phyloP scores from a whole-genome alignment of 2,329 filamentous ascomycete species.

The Penicillium sp. region DNA sequence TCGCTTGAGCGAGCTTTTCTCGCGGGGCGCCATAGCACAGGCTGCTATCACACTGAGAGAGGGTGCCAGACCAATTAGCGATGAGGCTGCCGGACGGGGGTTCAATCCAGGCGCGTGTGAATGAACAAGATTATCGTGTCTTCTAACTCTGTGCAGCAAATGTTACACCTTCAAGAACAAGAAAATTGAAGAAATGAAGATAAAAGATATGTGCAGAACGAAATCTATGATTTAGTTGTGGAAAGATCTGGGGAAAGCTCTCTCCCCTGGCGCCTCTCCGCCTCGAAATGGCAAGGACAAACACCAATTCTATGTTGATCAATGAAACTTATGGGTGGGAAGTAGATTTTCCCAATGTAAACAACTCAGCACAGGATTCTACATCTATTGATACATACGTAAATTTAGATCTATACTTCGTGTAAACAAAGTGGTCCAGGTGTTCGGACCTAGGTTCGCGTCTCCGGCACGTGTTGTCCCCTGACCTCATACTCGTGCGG shows the following conservation, averaged over 20 bases:
- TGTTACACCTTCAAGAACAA: background rate
- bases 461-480: slow-evolving; percentile 19
- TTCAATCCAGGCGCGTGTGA: background rate
- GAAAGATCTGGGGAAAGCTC: background rate
- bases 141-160: background rate
- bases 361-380: background rate
- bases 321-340: background rate
- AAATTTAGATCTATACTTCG: background rate
- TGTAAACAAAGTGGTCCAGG: background rate
- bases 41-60: slow-evolving; percentile 9
- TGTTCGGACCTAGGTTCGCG: slow-evolving; percentile 12
- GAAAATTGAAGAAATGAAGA: background rate
- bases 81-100: slow-evolving; percentile 2
- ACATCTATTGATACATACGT: background rate
- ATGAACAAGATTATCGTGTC: background rate
- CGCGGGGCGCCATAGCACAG: slow-evolving; percentile 49
- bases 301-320: background rate
- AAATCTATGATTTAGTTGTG: background rate
- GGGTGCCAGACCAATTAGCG: slow-evolving; percentile 19
- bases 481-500: slow-evolving; percentile 10
- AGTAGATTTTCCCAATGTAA: background rate
- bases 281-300: background rate
- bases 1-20: slow-evolving; percentile 85
- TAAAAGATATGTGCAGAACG: background rate
- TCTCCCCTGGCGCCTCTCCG: slow-evolving; percentile 1